Evolutionary conservation across 306 rosid genomes (phyloP), one percentile per base, ranked within the genome.

Genomic region (Inga leiocalycina): DNA sequence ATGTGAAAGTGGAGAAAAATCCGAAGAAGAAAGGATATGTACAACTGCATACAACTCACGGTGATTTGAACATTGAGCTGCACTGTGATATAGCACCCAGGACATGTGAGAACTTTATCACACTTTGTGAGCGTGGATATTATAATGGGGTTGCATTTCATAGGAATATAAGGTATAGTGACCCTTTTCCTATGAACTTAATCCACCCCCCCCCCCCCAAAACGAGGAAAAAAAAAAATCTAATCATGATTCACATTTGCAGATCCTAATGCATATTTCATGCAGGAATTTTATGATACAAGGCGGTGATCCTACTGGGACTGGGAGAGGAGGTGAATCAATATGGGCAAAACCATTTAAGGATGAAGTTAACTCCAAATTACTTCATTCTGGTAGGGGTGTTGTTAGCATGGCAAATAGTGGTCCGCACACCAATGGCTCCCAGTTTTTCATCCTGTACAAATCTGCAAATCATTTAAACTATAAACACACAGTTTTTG

Each of bases 371-470:
- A 90, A 97, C 91, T 97, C 99, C 80, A 97, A 97, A 92, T 84
- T 94, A 84, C 71, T 92, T 81, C 99, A 97, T 89, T 90, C 97
- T 56, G 98, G 98, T 49, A 90, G 98, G 85, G 99, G 98, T 52
- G 89, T 94, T 76, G 98, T 97, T 80, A 97, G 99, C 82, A 94
- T 97, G 99, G 98, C 99, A 59, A 97, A 97, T 83, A 94, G 99
- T 88, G 98, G 97, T 3, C 97, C 98, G 43, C 99, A 97, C 87
- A 91, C 95, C 30, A 97, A 97, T 86, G 99, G 98, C 57, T 97
- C 99, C 87, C 98, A 97, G 90, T 94, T 94, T 84, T 97, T 94
- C 78, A 92, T 97, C 88, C 88, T 97, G 59, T 92, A 92, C 93
- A 94, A 97, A 86, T 97, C 97, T 75, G 99, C 98, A 79, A 87